Conservation (phyloP, 257 asterid genomes). For the Schizonepeta tenuifolia region DNA sequence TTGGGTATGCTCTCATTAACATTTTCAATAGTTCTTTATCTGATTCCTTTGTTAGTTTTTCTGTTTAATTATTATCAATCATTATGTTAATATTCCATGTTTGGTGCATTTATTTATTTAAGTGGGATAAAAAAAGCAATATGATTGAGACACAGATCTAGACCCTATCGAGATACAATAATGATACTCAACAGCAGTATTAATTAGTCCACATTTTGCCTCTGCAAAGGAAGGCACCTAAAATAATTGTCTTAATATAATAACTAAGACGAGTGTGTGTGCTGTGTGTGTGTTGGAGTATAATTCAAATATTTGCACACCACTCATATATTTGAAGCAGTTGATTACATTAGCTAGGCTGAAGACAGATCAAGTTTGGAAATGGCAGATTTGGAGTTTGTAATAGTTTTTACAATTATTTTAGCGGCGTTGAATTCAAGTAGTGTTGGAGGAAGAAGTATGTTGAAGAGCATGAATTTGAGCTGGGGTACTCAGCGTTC, state of each 20-base stretch:
- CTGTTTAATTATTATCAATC: not conserved
- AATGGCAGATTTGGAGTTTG: not conserved
- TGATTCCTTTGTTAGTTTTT: not conserved
- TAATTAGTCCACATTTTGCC: not conserved
- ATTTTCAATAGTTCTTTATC: not conserved
- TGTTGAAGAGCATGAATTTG: constrained; percentile 27
- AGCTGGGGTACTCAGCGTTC: constrained; percentile 26
- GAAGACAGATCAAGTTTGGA: not conserved
- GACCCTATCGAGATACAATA: not conserved
- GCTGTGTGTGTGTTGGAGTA: not conserved
- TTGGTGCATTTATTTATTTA: too few species aligned
- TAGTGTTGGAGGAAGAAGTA: not conserved
- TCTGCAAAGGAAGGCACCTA: not conserved
- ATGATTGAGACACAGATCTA: constrained; percentile 12
- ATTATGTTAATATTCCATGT: not conserved
- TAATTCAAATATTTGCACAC: not conserved
- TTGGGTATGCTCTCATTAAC: not conserved
- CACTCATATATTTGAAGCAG: not conserved
- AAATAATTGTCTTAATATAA: not conserved
- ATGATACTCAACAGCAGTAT: not conserved
- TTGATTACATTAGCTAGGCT: not conserved
- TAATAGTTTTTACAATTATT: not conserved
- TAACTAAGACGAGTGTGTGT: not conserved
- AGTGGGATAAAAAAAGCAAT: not conserved
- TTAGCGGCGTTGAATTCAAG: not conserved